These are phyloP conservation scores for Podospora pseudoanserina DNA, from an alignment of 495 filamentous ascomycete species.

Conservation along the genomic window DNA sequence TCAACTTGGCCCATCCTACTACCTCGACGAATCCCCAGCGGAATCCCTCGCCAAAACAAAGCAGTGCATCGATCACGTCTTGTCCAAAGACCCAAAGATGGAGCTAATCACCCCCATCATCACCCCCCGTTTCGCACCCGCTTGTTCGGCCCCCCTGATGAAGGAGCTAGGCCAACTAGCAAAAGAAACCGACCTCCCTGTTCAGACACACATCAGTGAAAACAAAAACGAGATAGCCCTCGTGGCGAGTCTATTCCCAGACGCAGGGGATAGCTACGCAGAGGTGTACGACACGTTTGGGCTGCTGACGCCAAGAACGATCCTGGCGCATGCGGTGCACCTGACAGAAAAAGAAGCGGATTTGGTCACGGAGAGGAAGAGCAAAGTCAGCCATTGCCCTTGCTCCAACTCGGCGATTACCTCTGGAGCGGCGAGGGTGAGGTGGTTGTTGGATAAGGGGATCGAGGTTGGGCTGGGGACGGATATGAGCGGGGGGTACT, in stretches of 20 bases:
- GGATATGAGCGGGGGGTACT: constrained; percentile 85
- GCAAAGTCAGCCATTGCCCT: constrained; percentile 81
- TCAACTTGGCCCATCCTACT: constrained; percentile 64
- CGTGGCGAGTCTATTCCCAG: constrained; percentile 67
- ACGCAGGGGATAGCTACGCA: constrained; percentile 53
- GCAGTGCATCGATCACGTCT: constrained; percentile 64
- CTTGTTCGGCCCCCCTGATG: constrained; percentile 62
- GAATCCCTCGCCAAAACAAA: constrained; percentile 54
- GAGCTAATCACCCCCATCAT: constrained; percentile 70
- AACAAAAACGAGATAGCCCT: constrained; percentile 69
- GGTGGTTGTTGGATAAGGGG: constrained; percentile 67
- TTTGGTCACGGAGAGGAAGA: constrained; percentile 55
- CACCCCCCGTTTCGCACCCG: constrained; percentile 86
- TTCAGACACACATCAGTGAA: constrained; percentile 92
- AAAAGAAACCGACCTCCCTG: constrained; percentile 51
- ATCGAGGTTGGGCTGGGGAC: constrained; percentile 82
- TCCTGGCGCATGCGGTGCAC: constrained; percentile 86
- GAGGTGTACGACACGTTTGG: constrained; percentile 71
- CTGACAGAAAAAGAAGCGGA: constrained; percentile 58
- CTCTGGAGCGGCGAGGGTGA: constrained; percentile 67
- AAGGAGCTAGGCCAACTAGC: constrained; percentile 60
- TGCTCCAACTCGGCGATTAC: constrained; percentile 77
- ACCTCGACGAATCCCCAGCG: constrained; percentile 63
- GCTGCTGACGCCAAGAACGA: constrained; percentile 66
- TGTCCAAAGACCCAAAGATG: constrained; percentile 57